phyloP scores from a whole-genome alignment of 1,139 yeast species.

The Zygosaccharomyces pseudobailii region DNA sequence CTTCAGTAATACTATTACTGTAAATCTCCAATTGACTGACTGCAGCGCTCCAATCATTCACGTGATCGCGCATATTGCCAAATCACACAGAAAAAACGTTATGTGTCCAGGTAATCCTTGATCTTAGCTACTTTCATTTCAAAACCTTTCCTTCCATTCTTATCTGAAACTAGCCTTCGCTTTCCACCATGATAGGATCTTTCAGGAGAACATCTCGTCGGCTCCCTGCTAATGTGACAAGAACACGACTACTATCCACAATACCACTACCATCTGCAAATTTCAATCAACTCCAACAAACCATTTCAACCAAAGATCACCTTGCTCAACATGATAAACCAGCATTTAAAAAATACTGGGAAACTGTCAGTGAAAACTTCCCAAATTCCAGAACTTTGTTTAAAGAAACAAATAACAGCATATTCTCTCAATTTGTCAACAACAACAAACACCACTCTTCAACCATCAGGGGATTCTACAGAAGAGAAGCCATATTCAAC shows the following conservation, averaged over 20 bases:
- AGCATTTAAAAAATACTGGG: conserved; percentile 9
- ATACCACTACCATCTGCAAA: not conserved
- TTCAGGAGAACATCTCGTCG: too few species aligned
- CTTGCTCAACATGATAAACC: conserved; percentile 3
- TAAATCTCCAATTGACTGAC: too few species aligned
- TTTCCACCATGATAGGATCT: too few species aligned
- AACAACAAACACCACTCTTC: conserved; percentile 10
- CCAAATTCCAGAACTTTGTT: conserved; percentile 3
- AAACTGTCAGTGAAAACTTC: not conserved
- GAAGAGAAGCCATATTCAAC: conserved; percentile 20
- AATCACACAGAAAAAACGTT: too few species aligned
- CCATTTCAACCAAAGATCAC: not conserved
- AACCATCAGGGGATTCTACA: conserved; percentile 17
- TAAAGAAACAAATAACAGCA: not conserved
- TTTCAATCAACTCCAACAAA: not conserved
- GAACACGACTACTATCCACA: not conserved
- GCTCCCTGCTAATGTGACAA: too few species aligned
- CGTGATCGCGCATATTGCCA: too few species aligned
- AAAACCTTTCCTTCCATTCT: too few species aligned
- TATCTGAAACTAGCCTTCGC: too few species aligned
- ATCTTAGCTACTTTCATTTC: too few species aligned
- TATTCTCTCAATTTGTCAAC: conserved; percentile 4
- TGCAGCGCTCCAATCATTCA: too few species aligned
- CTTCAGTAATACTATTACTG: too few species aligned
- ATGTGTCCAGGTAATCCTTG: too few species aligned